Evolutionary conservation across 805 yeast species (phyloP), one percentile per base, ranked within the genome.

Genomic region (Sugiyamaella lignohabitans): DNA sequence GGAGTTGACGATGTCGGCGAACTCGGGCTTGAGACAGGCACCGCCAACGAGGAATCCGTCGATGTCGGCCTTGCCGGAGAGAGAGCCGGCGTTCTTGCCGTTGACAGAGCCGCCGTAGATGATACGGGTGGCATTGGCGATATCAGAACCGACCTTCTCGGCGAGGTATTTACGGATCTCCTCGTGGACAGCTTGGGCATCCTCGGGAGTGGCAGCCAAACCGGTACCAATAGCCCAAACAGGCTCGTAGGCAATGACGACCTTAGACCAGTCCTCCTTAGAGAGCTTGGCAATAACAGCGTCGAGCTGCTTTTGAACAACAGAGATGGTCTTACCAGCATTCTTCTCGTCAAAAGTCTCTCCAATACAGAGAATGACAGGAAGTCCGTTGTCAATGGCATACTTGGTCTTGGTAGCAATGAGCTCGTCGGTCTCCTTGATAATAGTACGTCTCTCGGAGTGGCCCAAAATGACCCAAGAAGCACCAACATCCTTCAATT

Each of bases 171-270:
- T 78, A 78, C 98, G 86, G 73, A 93, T 87, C 59, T 76, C 77
- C 67, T 78, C 78, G 76, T 93, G 98, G 64, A 93, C 87, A 58
- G 82, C 87, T 76, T 93, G 96, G 59, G 98, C 98, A 67, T 93
- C 98, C 59, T 84, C 86, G 59, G 98, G 88, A 60, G 98, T 93
- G 53, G 98, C 98, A 62, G 98, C 96, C 66, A 93, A 80, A 66
- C 98, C 98, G 60, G 98, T 89, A 70, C 98, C 98, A 62, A 93
- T 93, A 62, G 98, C 98, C 98, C 98, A 93, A 59, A 93, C 96
- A 62, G 98, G 98, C 76, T 93, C 98, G 75, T 93, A 93, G 64
- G 98, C 98, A 69, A 93, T 73, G 57, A 93, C 98, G 58, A 93
- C 76, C 70, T 85, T 77, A 55, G 84, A 62, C 98, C 98, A 91